Base-by-base conservation (phyloP, 1,139 yeast species). In the Yamadazyma taylorii region DNA sequence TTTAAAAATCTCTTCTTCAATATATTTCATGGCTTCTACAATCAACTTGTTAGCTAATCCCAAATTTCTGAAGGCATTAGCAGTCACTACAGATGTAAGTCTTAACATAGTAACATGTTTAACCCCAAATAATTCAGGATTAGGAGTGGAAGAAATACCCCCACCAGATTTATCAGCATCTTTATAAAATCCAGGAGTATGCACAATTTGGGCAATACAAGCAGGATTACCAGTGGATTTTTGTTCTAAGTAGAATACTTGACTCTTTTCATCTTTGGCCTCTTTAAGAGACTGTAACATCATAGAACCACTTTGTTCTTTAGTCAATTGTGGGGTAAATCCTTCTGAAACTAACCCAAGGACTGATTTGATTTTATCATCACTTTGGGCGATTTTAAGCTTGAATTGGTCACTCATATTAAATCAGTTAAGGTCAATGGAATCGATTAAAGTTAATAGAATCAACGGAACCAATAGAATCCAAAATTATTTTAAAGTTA, bases 101-200 rank as follows among this genome's bases (percentile, higher is more conserved):
- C 52, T 41, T 25, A 70, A 51, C 2, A 59, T 51, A 6, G 60
- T 62, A 8, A 56, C 58, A 37, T 52, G 52, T 15, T 55, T 52
- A 2, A 69, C 66, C 1, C 74, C 74, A 46, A 67, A 53, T 33
- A 52, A 43, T 2, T 50, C 36, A 1, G 70, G 64, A 37, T 66
- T 68, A 0, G 74, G 73, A 9, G 55, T 44, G 2, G 68, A 52
- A 0, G 64, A 46, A 16, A 61, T 55, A 12, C 58, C 59, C 24
- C 46, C 46, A n/a, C 59, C 48, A n/a, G n/a, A n/a, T 26, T 54
- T 52, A 35, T 60, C 63, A 1, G 56, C 58, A n/a, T 59, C 66
- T 39, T 64, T 66, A 34, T 42, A 65, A 31, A 62, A 56, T 0
- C 66, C 73, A 24, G 54, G 51, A 10, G 45, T 41, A 30, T 54